Evolutionary conservation across 257 asterid genomes (phyloP), one percentile per base, ranked within the genome.

Genomic region (Solanum gandarillasii): DNA sequence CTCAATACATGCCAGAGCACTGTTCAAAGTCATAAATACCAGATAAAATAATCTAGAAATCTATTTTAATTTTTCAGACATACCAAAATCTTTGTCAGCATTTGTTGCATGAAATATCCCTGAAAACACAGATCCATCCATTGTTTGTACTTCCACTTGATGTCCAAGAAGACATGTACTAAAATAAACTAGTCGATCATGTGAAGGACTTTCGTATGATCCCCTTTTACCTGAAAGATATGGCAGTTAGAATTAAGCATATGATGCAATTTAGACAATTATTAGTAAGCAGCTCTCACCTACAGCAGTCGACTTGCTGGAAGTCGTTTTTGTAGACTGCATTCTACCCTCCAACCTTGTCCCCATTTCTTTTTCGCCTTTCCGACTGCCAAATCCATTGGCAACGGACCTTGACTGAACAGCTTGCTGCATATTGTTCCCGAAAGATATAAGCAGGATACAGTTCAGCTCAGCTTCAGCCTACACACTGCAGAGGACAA

Each of bases 101-200:
- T 95, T 91, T 79, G 95, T 93, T 4, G 98, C 94, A 86, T 97
- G 98, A 92, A 94, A 92, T 92, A 97, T 92, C 88, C 99, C 99
- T 85, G 96, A 92, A 90, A 89, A 95, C 27, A 95, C 90, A 83
- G 99, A 94, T 87, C 99, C 99, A 90, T 96, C 98, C 88, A 34
- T 78, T 93, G 95, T 92, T 90, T 97, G 99, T 91, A 95, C 98
- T 92, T 97, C 99, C 85, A 97, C 99, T 86, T 92, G 95, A 79
- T 95, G 98, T 87, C 99, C 99, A 87, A 97, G 91, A 90, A 97
- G 98, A 90, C 98, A 93, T 74, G 98, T 87, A 84, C 93, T 90
- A 73, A 93, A 25, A 90, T 94, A 97, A 85, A 93, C 88, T 68
- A 94, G 90, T 7, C 97, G 95, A 79, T 97, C 99, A 84, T 93